Percentiles rank a stretch among this genome's conserved stretches.
Conservation (phyloP, 768 basidiomycete species). For the Lentinula edodes region DNA sequence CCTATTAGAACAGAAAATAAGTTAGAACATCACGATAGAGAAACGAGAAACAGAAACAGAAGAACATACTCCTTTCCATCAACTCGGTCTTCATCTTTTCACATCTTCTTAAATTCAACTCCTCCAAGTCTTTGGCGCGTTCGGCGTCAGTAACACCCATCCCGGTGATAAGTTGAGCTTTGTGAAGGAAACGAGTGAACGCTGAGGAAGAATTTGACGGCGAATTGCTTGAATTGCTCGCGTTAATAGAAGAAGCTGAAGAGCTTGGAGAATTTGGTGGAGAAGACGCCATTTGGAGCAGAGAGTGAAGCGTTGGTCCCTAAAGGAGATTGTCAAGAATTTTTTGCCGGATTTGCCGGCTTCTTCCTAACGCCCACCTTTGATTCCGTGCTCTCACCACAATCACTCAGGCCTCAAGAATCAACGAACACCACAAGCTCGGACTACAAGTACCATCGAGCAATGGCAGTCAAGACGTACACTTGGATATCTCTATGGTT, state of each 20-base stretch:
- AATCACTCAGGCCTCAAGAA: background rate
- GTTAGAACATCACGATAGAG: conserved; percentile 8
- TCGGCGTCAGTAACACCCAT: conserved; percentile 44
- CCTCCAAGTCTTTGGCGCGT: conserved; percentile 31
- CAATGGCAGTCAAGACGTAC: conserved; percentile 46
- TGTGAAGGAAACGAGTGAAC: conserved; percentile 46
- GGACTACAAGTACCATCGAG: background rate
- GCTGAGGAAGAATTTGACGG: conserved; percentile 17
- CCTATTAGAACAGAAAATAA: conserved; percentile 39
- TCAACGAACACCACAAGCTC: background rate
- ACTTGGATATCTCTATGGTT: conserved; percentile 69
- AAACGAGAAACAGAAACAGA: background rate
- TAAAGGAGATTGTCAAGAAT: no score
- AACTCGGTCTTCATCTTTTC: conserved; percentile 67
- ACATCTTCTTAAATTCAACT: conserved; percentile 39
- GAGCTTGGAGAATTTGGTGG: background rate
- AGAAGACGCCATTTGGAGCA: no score
- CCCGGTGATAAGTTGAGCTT: conserved; percentile 41
- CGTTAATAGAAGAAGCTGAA: background rate
- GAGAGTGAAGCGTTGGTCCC: no score
- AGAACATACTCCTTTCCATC: conserved; percentile 60
- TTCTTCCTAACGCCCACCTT: no score
- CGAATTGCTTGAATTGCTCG: background rate
- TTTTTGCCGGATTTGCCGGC: no score
- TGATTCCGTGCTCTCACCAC: no score